Conservation (phyloP, 495 filamentous ascomycete genomes). For the Penicillium herquei region DNA sequence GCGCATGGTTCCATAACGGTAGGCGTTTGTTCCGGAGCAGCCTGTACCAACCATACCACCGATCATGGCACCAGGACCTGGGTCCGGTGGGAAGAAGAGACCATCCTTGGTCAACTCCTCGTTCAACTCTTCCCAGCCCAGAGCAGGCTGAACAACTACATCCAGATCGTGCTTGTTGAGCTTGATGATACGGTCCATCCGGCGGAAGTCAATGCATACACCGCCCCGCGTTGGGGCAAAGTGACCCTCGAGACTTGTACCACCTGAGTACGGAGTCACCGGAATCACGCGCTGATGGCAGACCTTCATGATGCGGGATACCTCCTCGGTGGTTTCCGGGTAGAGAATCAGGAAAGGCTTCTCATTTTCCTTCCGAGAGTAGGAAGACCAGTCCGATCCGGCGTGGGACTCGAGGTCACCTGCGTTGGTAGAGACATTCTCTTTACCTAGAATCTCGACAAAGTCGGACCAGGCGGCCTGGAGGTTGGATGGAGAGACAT, state of each 20-base stretch:
- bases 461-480: slow-evolving; percentile 96
- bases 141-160: slow-evolving; percentile 63
- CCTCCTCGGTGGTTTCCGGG: slow-evolving; percentile 53
- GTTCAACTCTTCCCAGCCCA: slow-evolving; percentile 65
- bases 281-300: slow-evolving; percentile 60
- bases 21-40: slow-evolving; percentile 66
- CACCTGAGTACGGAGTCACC: slow-evolving; percentile 62
- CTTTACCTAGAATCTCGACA: slow-evolving; percentile 74
- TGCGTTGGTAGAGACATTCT: slow-evolving; percentile 75
- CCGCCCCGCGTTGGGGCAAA: slow-evolving; percentile 61
- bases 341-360: slow-evolving; percentile 50
- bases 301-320: slow-evolving; percentile 61
- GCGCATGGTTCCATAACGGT: slow-evolving; percentile 67
- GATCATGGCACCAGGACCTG: slow-evolving; percentile 66
- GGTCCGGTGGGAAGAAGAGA: slow-evolving; percentile 67
- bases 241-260: slow-evolving; percentile 64
- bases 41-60: slow-evolving; percentile 68
- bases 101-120: slow-evolving; percentile 53
- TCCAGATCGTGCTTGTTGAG: slow-evolving; percentile 60
- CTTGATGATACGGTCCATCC: slow-evolving; percentile 59
- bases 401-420: slow-evolving; percentile 70
- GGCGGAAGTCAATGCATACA: slow-evolving; percentile 62
- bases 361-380: slow-evolving; percentile 52
- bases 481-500: slow-evolving; percentile 70
- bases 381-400: slow-evolving; percentile 86